Base-by-base conservation (phyloP, 345 rosid genomes). In the Eucalyptus sp. region DNA sequence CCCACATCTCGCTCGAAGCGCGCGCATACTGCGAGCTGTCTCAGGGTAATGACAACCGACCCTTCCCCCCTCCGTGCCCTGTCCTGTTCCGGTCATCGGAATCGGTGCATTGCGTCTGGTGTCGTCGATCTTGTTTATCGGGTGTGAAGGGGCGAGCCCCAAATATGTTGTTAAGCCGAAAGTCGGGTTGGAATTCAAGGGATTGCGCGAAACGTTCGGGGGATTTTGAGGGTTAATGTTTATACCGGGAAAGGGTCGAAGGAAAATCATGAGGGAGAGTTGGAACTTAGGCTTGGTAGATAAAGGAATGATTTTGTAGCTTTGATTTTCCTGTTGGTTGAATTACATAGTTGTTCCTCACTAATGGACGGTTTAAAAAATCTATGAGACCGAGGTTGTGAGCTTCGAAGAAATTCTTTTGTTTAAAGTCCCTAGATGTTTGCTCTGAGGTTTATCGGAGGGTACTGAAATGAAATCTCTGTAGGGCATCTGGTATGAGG, bases 21-120 rank as follows among this genome's bases (percentile, higher is more conserved):
- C 92, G 92, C 31, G 88, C 90, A 49, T 91, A 66, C 31, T 89
- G 90, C 89, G 93, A 91, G 89, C 37, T 91, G 86, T 90, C 93
- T 88, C 93, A 90, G 56, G 93, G 93, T 91, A 88, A 80, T 51
- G 58, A 8, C 27, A 6, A 11, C 54, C 22, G 15, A 50, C 87
- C 48, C 50, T 25, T 48, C 9, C 37, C 31, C 51, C 10, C 24
- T 50, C 52, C 5, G 87, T n/a, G 24, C 44, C 15, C 29, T 85
- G 56, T 49, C 16, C n/a, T 60, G 68, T 60, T 60, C 76, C n/a
- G 76, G 76, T n/a, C 6, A n/a, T 81, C 22, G 46, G 50, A 41
- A 41, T 81, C 7, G 76, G 5, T 64, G 37, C 41, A 64, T 64
- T 64, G 48, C 13, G 29, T 81, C 50, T 48, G 50, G 86, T 41